Evolutionary conservation across 148 eudicot genomes (phyloP), one percentile per base, ranked within the genome.

Genomic region (Diospyros kaki): DNA sequence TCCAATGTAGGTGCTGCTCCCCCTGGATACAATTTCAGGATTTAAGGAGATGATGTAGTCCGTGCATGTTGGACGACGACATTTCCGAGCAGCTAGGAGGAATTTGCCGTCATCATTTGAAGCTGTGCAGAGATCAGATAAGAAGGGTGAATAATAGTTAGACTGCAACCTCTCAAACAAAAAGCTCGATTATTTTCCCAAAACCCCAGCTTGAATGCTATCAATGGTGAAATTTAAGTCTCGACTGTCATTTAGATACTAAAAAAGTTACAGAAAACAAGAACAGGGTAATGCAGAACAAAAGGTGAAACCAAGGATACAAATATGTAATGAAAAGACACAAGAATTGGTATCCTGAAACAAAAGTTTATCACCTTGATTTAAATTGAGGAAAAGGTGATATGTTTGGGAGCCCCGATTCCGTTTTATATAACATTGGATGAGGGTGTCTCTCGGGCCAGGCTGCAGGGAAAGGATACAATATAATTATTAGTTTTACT

Each of bases 391-490:
- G 81, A 82, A 92, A 39, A 94, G 87, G 71, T 83, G 80, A 83
- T 90, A 94, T 43, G 95, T 90, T 65, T 94, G 98, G 78, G 77
- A 81, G 85, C 91, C 73, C 51, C 97, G 88, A 67, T 87, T 83
- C 77, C 97, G 87, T 84, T 85, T 92, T 66, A 94, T 92, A 82
- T 82, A 89, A 73, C 98, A 94, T 67, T 92, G 95, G 72, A 94
- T 82, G 41, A 85, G 83, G 58, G 87, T 80, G 78, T 83, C 89
- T 81, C 93, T 88, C 4, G 97, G 87, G 55, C 98, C 98, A 80
- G 98, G 98, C 98, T 94, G 87, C 78, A 87, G 50, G 18, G 70
- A 83, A 60, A 78, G 43, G 56, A 28, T 58, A 60, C 58, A 39
- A 1, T 12, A 61, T 61, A 64, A 44, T 38, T 18, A 73, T 11